Conservation (phyloP, 2,329 filamentous ascomycete genomes). For the Diaporthe citriasiana region DNA sequence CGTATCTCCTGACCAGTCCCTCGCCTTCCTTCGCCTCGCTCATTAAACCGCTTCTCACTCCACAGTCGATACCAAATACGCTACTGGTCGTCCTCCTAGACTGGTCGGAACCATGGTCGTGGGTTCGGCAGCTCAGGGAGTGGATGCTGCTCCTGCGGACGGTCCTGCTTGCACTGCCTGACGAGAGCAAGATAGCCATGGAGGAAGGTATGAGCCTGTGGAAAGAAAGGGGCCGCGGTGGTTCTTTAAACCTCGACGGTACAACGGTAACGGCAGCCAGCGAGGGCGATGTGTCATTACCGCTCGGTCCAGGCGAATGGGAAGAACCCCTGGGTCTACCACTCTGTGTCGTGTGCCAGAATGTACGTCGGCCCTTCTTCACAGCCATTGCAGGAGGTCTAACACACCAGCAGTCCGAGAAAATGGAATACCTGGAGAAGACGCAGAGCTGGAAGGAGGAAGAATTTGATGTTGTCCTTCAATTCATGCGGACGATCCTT, state of each 20-base stretch:
- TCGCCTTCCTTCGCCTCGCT: conserved; percentile 86
- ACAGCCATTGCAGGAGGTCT: conserved; percentile 39
- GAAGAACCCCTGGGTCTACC: conserved; percentile 89
- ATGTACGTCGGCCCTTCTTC: conserved; percentile 68
- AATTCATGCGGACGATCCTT: conserved; percentile 90
- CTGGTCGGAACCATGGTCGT: conserved; percentile 94
- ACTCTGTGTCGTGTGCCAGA: conserved; percentile 95
- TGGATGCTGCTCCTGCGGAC: conserved; percentile 90
- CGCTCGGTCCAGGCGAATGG: conserved; percentile 91
- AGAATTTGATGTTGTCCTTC: conserved; percentile 94
- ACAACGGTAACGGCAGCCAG: conserved; percentile 69
- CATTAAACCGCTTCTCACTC: conserved; percentile 85
- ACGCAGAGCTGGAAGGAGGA: conserved; percentile 95
- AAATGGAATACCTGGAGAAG: conserved; percentile 90
- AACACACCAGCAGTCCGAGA: conserved; percentile 74
- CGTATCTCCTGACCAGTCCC: conserved; percentile 89
- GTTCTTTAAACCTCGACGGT: conserved; percentile 74
- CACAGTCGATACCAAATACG: conserved; percentile 86
- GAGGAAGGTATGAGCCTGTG: conserved; percentile 87
- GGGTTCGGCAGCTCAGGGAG: conserved; percentile 88
- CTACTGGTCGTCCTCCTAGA: conserved; percentile 93
- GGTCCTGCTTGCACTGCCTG: conserved; percentile 80
- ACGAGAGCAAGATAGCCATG: conserved; percentile 84
- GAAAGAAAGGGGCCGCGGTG: conserved; percentile 80
- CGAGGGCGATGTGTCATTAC: conserved; percentile 79